These are phyloP conservation scores for Apocynum venetum DNA, from an alignment of 257 asterid species.

Conservation along the genomic window DNA sequence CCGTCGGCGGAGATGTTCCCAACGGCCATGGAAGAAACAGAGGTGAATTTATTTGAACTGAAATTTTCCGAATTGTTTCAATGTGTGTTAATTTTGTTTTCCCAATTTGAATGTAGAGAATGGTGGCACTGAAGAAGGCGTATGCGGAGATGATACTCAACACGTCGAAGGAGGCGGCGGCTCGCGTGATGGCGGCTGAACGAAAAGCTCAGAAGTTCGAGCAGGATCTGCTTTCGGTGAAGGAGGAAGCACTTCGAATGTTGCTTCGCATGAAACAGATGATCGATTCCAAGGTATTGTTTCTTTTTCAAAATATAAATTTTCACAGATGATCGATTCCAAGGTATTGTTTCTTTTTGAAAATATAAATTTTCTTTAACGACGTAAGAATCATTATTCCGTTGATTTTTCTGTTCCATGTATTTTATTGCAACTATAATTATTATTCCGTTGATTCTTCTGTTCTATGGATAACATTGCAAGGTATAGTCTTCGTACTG, in stretches of 20 bases:
- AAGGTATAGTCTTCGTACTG: background rate
- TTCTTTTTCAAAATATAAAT: background rate
- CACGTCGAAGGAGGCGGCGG: conserved; percentile 74
- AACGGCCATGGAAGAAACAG: conserved; percentile 30
- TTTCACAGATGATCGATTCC: too few species aligned
- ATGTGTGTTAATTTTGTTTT: background rate
- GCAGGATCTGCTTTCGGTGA: conserved; percentile 43
- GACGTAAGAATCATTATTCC: background rate
- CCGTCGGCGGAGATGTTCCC: background rate
- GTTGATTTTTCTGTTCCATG: background rate
- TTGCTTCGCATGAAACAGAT: conserved; percentile 57
- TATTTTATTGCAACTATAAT: too few species aligned
- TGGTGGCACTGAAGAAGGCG: conserved; percentile 58
- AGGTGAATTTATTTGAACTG: conserved; percentile 1
- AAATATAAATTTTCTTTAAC: background rate
- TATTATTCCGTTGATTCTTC: background rate
- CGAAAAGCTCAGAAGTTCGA: conserved; percentile 42
- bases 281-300: conserved; percentile 51
- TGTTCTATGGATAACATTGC: too few species aligned
- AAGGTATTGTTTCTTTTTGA: too few species aligned
- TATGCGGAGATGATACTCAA: conserved; percentile 68
- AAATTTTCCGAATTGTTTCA: background rate
- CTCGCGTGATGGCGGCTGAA: conserved; percentile 68
- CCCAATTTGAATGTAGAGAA: conserved; percentile 28
- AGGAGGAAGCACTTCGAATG: conserved; percentile 54